phyloP scores from a whole-genome alignment of 306 rosid genomes.

The Geum urbanum region DNA sequence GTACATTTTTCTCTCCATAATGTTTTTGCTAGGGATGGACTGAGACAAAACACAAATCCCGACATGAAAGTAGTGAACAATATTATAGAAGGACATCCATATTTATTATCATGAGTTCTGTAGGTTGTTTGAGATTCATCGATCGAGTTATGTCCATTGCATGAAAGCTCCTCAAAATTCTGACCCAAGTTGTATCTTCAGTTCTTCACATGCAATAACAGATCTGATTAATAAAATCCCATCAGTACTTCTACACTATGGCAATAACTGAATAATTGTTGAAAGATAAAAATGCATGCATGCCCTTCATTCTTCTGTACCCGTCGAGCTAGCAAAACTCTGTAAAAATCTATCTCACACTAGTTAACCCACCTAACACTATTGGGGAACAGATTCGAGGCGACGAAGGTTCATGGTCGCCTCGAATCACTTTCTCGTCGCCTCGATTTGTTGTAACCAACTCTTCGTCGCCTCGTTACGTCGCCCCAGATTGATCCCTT shows the following conservation, averaged over 20 bases:
- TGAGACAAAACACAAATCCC: conserved; percentile 19
- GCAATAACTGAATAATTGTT: conserved; percentile 40
- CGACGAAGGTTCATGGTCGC: too few species aligned
- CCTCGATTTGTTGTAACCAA: too few species aligned
- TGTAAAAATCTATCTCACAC: conserved; percentile 10
- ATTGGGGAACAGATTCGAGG: too few species aligned
- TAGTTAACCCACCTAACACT: conserved; percentile 41
- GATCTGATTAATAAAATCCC: conserved; percentile 39
- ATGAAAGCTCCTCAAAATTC: conserved; percentile 28
- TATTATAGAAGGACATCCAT: background rate
- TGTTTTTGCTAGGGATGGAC: background rate
- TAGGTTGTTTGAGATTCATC: conserved; percentile 26
- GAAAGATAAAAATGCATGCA: conserved; percentile 23
- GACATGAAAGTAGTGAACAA: conserved; percentile 8
- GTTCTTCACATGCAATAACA: conserved; percentile 31
- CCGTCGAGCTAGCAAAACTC: background rate
- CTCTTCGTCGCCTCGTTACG: too few species aligned
- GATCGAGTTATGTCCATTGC: conserved; percentile 26
- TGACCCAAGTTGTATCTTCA: conserved; percentile 43
- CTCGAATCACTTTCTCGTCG: too few species aligned
- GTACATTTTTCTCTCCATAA: conserved; percentile 3
- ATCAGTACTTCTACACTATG: conserved; percentile 25
- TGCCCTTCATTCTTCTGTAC: conserved; percentile 10
- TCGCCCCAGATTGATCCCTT: too few species aligned
- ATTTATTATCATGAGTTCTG: conserved; percentile 18